phyloP scores from a whole-genome alignment of 306 rosid genomes.

The Biancaea sappan region DNA sequence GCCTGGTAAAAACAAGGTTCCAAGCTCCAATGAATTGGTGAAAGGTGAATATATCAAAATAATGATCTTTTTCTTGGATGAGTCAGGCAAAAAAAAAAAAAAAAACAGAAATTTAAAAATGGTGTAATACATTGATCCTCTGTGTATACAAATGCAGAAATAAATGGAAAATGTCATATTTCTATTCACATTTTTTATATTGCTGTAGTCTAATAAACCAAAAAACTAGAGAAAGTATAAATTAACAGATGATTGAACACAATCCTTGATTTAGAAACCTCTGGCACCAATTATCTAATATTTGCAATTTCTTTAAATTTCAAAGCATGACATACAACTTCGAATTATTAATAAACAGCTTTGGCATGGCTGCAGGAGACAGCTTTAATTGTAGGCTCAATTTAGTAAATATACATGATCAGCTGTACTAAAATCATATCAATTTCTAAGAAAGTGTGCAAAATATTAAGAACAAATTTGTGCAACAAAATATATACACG shows the following conservation, averaged over 20 bases:
- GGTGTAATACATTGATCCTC: neutral
- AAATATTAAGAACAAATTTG: neutral
- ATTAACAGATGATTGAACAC: too few relatives aligned
- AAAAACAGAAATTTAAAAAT: neutral
- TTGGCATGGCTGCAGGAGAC: neutral
- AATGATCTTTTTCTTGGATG: neutral
- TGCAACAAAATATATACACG: neutral
- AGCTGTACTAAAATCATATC: neutral
- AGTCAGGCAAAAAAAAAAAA: neutral
- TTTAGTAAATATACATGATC: neutral
- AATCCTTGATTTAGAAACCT: neutral
- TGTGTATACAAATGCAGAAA: constrained; percentile 7
- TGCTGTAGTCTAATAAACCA: neutral
- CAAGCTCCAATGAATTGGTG: constrained; percentile 36
- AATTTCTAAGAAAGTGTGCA: neutral
- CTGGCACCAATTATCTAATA: neutral
- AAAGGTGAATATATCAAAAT: constrained; percentile 15
- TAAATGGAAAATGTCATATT: neutral
- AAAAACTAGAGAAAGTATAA: too few relatives aligned
- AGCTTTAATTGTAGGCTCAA: neutral
- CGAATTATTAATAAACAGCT: neutral
- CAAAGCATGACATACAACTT: neutral
- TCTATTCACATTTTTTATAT: neutral
- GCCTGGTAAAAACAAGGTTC: constrained; percentile 59
- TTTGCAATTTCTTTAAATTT: neutral